Evolutionary conservation across 2,329 filamentous ascomycete genomes (phyloP).

Genomic region (Sarocladium oryzae): DNA sequence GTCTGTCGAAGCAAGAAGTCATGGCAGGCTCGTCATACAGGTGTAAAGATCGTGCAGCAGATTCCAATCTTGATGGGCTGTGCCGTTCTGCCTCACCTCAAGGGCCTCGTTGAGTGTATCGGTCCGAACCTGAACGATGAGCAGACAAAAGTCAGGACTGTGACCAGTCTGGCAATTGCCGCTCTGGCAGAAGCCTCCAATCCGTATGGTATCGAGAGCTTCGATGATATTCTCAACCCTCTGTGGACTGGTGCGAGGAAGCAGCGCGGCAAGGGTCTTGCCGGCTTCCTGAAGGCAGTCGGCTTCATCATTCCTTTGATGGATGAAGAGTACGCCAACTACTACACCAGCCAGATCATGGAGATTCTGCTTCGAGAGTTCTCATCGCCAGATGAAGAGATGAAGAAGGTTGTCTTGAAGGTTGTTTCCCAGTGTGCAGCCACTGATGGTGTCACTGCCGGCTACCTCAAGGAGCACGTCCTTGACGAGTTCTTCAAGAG

Average conservation of each 20-base stretch:
- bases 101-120: slow-evolving; percentile 94
- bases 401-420: slow-evolving; percentile 99
- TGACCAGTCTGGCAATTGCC: slow-evolving; percentile 90
- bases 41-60: slow-evolving; percentile 98
- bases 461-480: slow-evolving; percentile 92
- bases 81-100: slow-evolving; percentile 89
- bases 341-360: slow-evolving; percentile 98
- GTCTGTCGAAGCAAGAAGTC: slow-evolving; percentile 98
- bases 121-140: slow-evolving; percentile 94
- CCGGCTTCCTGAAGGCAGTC: slow-evolving; percentile 93
- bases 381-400: slow-evolving; percentile 94
- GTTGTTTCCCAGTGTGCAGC: slow-evolving; percentile 93
- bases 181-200: slow-evolving; percentile 93
- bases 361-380: slow-evolving; percentile 95
- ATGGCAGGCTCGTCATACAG: slow-evolving; percentile 95
- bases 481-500: slow-evolving; percentile 96
- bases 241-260: slow-evolving; percentile 95
- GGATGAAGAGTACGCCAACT: slow-evolving; percentile 99
- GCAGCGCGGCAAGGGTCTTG: slow-evolving; percentile 91
- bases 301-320: slow-evolving; percentile 98
- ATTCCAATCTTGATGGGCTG: slow-evolving; percentile 99
- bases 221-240: slow-evolving; percentile 94
- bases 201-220: slow-evolving; percentile 98
- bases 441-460: slow-evolving; percentile 89
- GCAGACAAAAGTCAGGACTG: slow-evolving; percentile 94